Base-by-base conservation (phyloP, 371 early-diverging fungal species). In the Nematocida sp. region DNA sequence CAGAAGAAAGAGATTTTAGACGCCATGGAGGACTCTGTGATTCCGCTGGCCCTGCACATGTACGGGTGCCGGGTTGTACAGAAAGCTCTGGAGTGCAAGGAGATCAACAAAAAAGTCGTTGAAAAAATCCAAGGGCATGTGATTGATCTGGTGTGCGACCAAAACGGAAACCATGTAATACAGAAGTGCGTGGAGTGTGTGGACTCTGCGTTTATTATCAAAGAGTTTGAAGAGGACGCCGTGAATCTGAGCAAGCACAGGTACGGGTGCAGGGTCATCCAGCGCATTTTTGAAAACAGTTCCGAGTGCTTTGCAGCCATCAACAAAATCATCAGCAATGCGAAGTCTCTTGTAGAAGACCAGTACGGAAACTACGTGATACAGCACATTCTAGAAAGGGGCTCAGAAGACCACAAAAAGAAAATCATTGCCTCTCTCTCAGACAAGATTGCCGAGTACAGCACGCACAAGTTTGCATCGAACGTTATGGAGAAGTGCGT, bases 351-450 rank as follows among this genome's bases (percentile, higher is more conserved):
- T 36, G 92, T 96, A 11, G 93, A 94, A 82, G 95, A 99, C 80
- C 96, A 96, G 83, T 99, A 96, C 77, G 99, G 99, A 64, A 99
- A 99, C 86, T 99, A 99, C 85, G 94, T 99, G 38, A 92, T 99
- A 60, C 99, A 99, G 80, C 97, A 98, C 79, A 90, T 99, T 36
- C 85, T 99, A 55, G 94, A 95, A 78, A 88, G 88, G 51, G 94
- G 95, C 56, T 88, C 89, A 76, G 76, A 74, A 13, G 53, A 49
- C 2, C 78, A 78, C 64, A 79, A 90, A 81, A 83, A 86, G 13
- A 78, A 87, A 52, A 70, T 70, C 38, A 90, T 99, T 8, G 88
- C 94, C 46, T 86, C 85, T 58, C 89, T 99, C 21, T 66, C 80
- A 17, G 56, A 76, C 32, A 76, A 79, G 50, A 52, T 76, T 37